Percentiles rank a stretch among this genome's conserved stretches.
Evolutionary conservation across 345 rosid species (phyloP).

Genomic region (Rubroshorea leprosula): DNA sequence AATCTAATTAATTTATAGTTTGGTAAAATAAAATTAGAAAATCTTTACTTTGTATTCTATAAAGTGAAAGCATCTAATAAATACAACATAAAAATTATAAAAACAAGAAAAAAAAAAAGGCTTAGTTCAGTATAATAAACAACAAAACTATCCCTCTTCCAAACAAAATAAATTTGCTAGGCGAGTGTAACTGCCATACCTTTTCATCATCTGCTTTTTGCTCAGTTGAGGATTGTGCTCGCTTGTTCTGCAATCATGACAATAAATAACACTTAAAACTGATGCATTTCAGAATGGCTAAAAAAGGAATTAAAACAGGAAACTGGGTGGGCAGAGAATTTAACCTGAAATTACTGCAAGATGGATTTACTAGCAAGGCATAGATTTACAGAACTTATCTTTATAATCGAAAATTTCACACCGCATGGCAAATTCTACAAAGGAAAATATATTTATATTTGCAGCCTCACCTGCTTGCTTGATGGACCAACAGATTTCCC

Average conservation of each 20-base stretch:
- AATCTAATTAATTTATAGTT: conserved; percentile 13
- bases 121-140: background rate
- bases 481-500: conserved; percentile 41
- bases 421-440: background rate
- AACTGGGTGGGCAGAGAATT: background rate
- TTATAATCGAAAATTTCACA: too few species aligned
- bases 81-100: conserved; percentile 4
- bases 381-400: background rate
- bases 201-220: conserved; percentile 44
- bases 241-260: conserved; percentile 40
- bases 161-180: conserved; percentile 2
- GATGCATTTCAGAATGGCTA: background rate
- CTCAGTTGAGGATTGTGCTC: conserved; percentile 31
- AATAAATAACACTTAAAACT: conserved; percentile 6
- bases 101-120: background rate
- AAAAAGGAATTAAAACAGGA: background rate
- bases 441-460: background rate
- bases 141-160: background rate
- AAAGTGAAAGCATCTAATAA: background rate
- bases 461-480: conserved; percentile 51
- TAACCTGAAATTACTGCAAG: background rate
- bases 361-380: background rate
- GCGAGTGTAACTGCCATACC: conserved; percentile 27
- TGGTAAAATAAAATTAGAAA: background rate
- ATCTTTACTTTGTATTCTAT: too few species aligned